Percentiles rank a stretch among this genome's conserved stretches.
These are phyloP conservation scores for Elongisporangium undulatum DNA, from an alignment of 352 stramenopile species.

Conservation along the genomic window DNA sequence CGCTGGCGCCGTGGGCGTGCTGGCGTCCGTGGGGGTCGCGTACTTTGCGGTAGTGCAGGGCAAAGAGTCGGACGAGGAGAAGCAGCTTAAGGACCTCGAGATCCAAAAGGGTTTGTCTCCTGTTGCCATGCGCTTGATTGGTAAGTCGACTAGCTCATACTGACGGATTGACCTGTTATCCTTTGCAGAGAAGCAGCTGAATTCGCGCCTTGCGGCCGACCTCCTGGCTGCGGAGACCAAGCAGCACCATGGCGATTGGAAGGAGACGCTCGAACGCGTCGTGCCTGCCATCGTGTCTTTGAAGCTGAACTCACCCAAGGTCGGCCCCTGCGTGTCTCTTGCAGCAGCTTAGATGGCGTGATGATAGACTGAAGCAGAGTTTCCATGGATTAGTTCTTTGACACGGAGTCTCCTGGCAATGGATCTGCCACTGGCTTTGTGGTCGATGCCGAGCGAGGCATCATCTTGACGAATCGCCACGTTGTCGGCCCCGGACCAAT, in stretches of 20 bases:
- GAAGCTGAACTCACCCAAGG: conserved; percentile 88
- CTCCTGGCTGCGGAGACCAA: conserved; percentile 63
- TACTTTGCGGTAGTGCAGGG: conserved; percentile 48
- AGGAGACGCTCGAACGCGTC: conserved; percentile 77
- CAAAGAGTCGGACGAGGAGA: conserved; percentile 38
- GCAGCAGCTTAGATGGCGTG: neutral
- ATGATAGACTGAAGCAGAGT: conserved; percentile 3
- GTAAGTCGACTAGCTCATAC: neutral
- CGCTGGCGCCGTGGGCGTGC: conserved; percentile 13
- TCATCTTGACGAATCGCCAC: conserved; percentile 93
- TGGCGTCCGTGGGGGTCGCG: conserved; percentile 28
- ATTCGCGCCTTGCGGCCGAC: conserved; percentile 53
- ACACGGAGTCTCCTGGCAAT: conserved; percentile 85
- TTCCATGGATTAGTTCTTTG: conserved; percentile 72
- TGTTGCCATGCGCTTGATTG: neutral
- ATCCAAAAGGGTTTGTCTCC: conserved; percentile 33
- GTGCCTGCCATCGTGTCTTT: conserved; percentile 84
- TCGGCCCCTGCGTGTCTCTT: conserved; percentile 4
- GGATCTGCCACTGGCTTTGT: conserved; percentile 91
- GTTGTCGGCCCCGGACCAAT: conserved; percentile 85
- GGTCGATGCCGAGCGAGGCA: conserved; percentile 87
- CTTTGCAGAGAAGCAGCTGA: conserved; percentile 52
- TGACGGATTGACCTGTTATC: neutral
- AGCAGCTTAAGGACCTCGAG: conserved; percentile 60
- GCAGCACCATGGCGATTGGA: conserved; percentile 74